Evolutionary conservation across 2,329 filamentous ascomycete genomes (phyloP).

Genomic region (Fusarium burgessii): DNA sequence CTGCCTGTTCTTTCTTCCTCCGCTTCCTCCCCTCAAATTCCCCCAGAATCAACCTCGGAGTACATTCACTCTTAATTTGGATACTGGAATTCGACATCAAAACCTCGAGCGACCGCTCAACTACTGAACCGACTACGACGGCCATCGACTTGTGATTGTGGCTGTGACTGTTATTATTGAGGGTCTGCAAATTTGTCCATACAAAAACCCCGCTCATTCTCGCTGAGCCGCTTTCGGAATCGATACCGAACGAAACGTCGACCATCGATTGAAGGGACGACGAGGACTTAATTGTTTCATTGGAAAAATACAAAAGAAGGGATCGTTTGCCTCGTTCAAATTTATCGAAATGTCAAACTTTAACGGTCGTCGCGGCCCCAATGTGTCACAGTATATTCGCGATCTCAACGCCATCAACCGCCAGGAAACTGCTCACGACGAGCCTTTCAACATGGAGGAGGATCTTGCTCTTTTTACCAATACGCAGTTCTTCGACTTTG

Average conservation of each 20-base stretch:
- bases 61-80: conserved; percentile 12
- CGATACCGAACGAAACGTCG: conserved; percentile 3
- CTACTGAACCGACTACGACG: conserved; percentile 1
- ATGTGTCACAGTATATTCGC: conserved; percentile 90
- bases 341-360: conserved; percentile 73
- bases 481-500: conserved; percentile 83
- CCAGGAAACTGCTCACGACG: conserved; percentile 65
- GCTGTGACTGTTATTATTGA: conserved; percentile 11
- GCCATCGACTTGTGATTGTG: conserved; percentile 9
- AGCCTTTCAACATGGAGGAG: conserved; percentile 74
- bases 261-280: conserved; percentile 17
- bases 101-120: conserved; percentile 17
- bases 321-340: conserved; percentile 1
- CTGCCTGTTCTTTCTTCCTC: conserved; percentile 43
- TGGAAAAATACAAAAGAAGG: background rate
- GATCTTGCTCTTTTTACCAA: conserved; percentile 85
- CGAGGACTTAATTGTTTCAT: conserved; percentile 13
- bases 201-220: conserved; percentile 45
- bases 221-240: conserved; percentile 30
- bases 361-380: conserved; percentile 82
- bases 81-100: conserved; percentile 16
- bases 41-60: conserved; percentile 34
- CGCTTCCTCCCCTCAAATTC: conserved; percentile 39
- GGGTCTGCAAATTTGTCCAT: conserved; percentile 38
- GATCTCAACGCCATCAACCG: conserved; percentile 83